Evolutionary conservation across 2,329 filamentous ascomycete species (phyloP), one percentile per base, ranked within the genome.

Genomic region (Alternaria alternata): DNA sequence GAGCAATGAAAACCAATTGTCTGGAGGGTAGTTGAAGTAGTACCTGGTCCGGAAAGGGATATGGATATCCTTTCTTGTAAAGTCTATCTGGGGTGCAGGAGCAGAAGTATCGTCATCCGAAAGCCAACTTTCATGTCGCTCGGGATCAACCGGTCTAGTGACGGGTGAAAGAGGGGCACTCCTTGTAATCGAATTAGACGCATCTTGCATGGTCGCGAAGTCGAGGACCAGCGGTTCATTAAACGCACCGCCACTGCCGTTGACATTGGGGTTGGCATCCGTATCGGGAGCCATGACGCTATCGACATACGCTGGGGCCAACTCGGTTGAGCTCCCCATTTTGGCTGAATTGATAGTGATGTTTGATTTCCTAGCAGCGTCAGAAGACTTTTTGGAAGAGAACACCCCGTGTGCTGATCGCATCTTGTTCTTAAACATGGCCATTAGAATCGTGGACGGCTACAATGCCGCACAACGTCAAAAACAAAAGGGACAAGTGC

Each of bases 1-100:
- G 48, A 74, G 69, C 44, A 20, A 34, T 53, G 38, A n/a, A 32
- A 36, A 22, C 2, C 28, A 43, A 16, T 3, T 5, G 51, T 32
- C 16, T 41, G 34, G 38, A 55, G 16, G 49, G 24, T 42, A 9
- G 12, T 30, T 16, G 16, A 14, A 36, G 12, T 34, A 61, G 36
- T 66, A 78, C 77, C 75, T 79, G 58, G 76, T 78, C 24, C 76
- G 67, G 38, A 69, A 71, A 18, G 76, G 75, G 41, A 78, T 73
- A 63, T 78, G 76, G 49, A 78, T 78, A 38, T 72, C 72, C 47
- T 77, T 66, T 20, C 71, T 72, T 22, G 74, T 73, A 48, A 79
- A 74, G 57, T 79, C 76, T 54, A 70, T 57, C 46, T 48, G 69
- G 3, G 75, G 75, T 54, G 72, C 65, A 26, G 75, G 71, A 47